Conservation (phyloP, 352 stramenopile genomes). For the Phytophthora fragariaefolia region DNA sequence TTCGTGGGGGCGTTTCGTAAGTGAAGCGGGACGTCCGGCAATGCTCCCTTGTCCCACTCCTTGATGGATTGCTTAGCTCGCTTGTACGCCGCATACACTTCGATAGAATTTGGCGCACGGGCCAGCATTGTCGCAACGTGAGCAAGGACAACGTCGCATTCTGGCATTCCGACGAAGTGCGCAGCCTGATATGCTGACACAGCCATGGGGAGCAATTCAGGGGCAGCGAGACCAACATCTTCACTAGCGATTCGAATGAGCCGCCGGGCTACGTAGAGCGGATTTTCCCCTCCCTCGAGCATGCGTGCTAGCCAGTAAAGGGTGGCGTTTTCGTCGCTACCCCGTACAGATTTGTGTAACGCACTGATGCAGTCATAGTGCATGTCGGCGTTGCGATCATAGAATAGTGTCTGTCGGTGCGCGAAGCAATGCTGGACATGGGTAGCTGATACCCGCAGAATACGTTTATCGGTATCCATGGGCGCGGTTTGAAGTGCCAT, state of each 20-base stretch:
- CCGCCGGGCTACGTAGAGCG: slow-evolving; percentile 77
- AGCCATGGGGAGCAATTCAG: slow-evolving; percentile 70
- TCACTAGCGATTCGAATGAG: slow-evolving; percentile 88
- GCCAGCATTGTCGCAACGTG: slow-evolving; percentile 84
- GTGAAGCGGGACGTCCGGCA: slow-evolving; percentile 82
- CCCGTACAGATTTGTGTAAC: slow-evolving; percentile 86
- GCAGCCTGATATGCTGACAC: slow-evolving; percentile 77
- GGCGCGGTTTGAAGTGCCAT: slow-evolving; percentile 70
- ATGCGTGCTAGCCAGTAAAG: slow-evolving; percentile 90
- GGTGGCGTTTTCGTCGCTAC: slow-evolving; percentile 80
- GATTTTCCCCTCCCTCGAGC: slow-evolving; percentile 88
- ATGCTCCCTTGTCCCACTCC: slow-evolving; percentile 55
- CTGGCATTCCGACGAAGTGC: slow-evolving; percentile 85
- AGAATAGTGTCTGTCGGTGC: slow-evolving; percentile 76
- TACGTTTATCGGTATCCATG: slow-evolving; percentile 30
- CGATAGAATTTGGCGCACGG: slow-evolving; percentile 84
- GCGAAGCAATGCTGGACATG: slow-evolving; percentile 80
- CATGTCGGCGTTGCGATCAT: slow-evolving; percentile 87
- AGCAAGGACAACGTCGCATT: slow-evolving; percentile 84
- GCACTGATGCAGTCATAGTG: slow-evolving; percentile 90
- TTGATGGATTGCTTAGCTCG: slow-evolving; percentile 69
- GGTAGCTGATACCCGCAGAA: slow-evolving; percentile 54
- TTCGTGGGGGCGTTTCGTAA: slow-evolving; percentile 83
- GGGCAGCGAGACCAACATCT: slow-evolving; percentile 80
- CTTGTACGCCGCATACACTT: slow-evolving; percentile 88